Conservation (phyloP, 1,139 yeast genomes). For the Zygoascus sp. region DNA sequence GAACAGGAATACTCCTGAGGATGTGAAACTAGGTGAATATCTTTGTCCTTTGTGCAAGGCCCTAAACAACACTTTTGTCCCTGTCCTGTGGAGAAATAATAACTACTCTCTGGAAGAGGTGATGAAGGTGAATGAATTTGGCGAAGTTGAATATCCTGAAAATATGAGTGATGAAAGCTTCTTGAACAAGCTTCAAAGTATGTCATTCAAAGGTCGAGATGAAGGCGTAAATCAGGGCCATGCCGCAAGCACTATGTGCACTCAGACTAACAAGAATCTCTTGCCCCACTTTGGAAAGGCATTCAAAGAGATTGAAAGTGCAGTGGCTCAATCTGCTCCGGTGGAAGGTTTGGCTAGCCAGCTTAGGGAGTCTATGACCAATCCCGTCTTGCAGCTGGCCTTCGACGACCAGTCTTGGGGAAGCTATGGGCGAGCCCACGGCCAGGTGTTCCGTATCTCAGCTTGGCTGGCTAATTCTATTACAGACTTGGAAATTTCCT, state of each 20-base stretch:
- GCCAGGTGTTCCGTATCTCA: constrained; percentile 23
- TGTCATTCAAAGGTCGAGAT: constrained; percentile 4
- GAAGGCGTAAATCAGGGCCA: not conserved
- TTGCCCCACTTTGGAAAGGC: constrained; percentile 11
- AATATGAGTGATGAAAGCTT: constrained; percentile 8
- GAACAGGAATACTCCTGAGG: constrained; percentile 78
- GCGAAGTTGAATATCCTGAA: constrained; percentile 11
- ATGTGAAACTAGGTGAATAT: constrained; percentile 64
- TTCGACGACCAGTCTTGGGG: not conserved
- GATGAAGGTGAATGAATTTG: constrained; percentile 12
- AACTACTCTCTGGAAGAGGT: constrained; percentile 6
- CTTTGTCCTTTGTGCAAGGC: constrained; percentile 91
- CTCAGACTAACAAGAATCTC: constrained; percentile 4
- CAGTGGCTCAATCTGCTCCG: not conserved
- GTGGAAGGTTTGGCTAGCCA: constrained; percentile 4
- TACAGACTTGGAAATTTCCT: constrained; percentile 59
- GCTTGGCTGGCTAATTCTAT: constrained; percentile 50
- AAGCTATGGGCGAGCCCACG: not conserved
- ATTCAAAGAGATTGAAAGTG: constrained; percentile 1
- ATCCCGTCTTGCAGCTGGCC: not conserved
- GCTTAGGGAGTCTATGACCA: not conserved
- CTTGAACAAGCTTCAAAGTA: not conserved
- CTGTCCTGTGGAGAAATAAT: constrained; percentile 49
- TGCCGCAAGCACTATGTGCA: not conserved
- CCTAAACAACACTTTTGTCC: constrained; percentile 76